Conservation (phyloP, 495 filamentous ascomycete genomes). For the Jackrogersella multiformis region DNA sequence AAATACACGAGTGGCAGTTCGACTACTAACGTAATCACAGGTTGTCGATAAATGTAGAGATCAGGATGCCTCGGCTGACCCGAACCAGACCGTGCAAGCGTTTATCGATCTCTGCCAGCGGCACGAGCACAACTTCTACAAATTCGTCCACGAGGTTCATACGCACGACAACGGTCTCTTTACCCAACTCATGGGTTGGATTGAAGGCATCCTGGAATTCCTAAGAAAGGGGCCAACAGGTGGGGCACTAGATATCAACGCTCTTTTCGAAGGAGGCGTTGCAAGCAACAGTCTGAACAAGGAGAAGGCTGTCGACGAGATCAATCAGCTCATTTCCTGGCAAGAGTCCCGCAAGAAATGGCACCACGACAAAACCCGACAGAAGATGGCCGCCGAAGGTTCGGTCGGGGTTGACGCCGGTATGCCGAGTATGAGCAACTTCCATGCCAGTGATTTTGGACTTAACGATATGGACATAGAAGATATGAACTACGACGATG, state of each 20-base stretch:
- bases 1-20: not conserved
- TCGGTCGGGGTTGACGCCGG: constrained; percentile 49
- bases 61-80: constrained; percentile 91
- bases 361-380: constrained; percentile 96
- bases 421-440: constrained; percentile 62
- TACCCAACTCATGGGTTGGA: constrained; percentile 94
- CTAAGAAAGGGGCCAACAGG: constrained; percentile 83
- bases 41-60: constrained; percentile 89
- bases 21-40: constrained; percentile 37
- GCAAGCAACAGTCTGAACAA: constrained; percentile 73
- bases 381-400: constrained; percentile 96
- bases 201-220: constrained; percentile 96
- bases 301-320: constrained; percentile 77
- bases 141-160: constrained; percentile 98
- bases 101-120: constrained; percentile 97
- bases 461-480: constrained; percentile 86
- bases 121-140: constrained; percentile 97
- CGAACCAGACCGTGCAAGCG: constrained; percentile 97
- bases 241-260: constrained; percentile 90
- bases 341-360: constrained; percentile 94
- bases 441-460: constrained; percentile 85
- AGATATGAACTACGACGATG: constrained; percentile 80
- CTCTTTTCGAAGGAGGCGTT: constrained; percentile 81
- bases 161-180: constrained; percentile 98
- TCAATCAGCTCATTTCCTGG: constrained; percentile 87